Evolutionary conservation across 345 rosid genomes (phyloP).

Genomic region (Carallia pectinifolia): DNA sequence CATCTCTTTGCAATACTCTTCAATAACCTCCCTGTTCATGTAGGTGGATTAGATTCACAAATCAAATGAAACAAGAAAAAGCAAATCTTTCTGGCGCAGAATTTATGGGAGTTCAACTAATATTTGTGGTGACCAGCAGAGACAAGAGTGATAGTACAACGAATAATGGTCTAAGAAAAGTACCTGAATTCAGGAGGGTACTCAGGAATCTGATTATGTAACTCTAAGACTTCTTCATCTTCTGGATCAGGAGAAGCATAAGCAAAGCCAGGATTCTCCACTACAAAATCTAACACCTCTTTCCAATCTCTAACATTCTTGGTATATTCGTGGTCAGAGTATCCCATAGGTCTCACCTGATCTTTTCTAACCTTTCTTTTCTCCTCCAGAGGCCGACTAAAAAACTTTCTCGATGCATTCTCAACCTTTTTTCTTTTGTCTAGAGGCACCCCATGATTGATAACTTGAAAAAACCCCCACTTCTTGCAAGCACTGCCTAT

Average conservation of each 20-base stretch:
- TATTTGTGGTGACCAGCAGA: not conserved
- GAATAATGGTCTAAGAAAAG: not conserved
- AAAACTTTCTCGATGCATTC: slow-evolving; percentile 28
- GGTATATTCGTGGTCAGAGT: slow-evolving; percentile 38
- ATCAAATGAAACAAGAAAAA: too few species aligned
- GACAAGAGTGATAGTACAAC: too few species aligned
- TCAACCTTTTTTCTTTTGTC: slow-evolving; percentile 20
- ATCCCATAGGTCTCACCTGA: slow-evolving; percentile 31
- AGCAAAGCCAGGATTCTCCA: slow-evolving; percentile 11
- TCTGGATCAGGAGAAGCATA: slow-evolving; percentile 26
- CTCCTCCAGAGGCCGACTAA: slow-evolving; percentile 33
- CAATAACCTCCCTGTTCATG: slow-evolving; percentile 40
- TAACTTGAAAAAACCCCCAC: slow-evolving; percentile 45
- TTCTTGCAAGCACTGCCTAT: slow-evolving; percentile 38
- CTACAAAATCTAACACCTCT: slow-evolving; percentile 42
- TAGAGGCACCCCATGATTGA: slow-evolving; percentile 44
- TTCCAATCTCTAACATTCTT: slow-evolving; percentile 60
- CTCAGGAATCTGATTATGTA: slow-evolving; percentile 31
- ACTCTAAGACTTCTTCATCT: slow-evolving; percentile 14
- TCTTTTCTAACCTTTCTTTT: slow-evolving; percentile 34
- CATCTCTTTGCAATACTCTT: slow-evolving; percentile 47
- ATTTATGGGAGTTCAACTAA: too few species aligned
- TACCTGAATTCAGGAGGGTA: slow-evolving; percentile 28
- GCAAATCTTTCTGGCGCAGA: too few species aligned
- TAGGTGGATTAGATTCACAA: too few species aligned